phyloP scores from a whole-genome alignment of 2,329 filamentous ascomycete genomes.

The Fusarium sp. region DNA sequence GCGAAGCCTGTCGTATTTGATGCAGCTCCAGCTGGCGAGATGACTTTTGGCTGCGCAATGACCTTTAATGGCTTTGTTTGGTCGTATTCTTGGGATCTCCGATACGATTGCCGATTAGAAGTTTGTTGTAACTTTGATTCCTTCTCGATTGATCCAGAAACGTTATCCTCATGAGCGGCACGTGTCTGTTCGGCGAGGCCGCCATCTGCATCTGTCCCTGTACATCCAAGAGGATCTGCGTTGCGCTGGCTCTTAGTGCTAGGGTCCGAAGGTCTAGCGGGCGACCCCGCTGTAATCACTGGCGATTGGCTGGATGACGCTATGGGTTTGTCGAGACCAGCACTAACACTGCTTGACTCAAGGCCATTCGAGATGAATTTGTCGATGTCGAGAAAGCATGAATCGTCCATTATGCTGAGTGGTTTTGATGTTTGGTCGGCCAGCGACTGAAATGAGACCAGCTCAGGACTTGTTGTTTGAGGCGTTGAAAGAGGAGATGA shows the following conservation, averaged over 20 bases:
- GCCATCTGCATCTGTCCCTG: constrained; percentile 26
- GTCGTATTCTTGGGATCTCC: background rate
- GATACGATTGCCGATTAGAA: constrained; percentile 6
- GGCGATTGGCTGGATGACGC: constrained; percentile 33
- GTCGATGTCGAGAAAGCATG: constrained; percentile 31
- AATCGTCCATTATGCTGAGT: constrained; percentile 47
- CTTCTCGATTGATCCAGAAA: constrained; percentile 9
- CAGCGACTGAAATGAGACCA: constrained; percentile 46
- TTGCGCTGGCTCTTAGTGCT: constrained; percentile 25
- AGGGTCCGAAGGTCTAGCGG: constrained; percentile 19
- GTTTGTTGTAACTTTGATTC: constrained; percentile 3
- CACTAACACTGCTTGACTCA: constrained; percentile 28
- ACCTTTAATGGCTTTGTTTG: constrained; percentile 1
- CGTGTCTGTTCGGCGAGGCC: constrained; percentile 31
- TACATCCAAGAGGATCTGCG: constrained; percentile 31
- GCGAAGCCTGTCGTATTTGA: constrained; percentile 33
- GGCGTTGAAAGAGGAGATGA: constrained; percentile 45
- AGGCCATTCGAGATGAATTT: constrained; percentile 20
- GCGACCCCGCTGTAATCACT: constrained; percentile 19
- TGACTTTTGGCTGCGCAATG: constrained; percentile 28
- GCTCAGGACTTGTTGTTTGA: constrained; percentile 45
- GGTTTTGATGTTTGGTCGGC: constrained; percentile 47
- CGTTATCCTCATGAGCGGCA: constrained; percentile 30
- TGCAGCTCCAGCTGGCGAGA: constrained; percentile 32
- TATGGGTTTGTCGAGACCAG: constrained; percentile 35